Evolutionary conservation across 345 rosid genomes (phyloP), one percentile per base, ranked within the genome.

Genomic region (Populus davidiana): DNA sequence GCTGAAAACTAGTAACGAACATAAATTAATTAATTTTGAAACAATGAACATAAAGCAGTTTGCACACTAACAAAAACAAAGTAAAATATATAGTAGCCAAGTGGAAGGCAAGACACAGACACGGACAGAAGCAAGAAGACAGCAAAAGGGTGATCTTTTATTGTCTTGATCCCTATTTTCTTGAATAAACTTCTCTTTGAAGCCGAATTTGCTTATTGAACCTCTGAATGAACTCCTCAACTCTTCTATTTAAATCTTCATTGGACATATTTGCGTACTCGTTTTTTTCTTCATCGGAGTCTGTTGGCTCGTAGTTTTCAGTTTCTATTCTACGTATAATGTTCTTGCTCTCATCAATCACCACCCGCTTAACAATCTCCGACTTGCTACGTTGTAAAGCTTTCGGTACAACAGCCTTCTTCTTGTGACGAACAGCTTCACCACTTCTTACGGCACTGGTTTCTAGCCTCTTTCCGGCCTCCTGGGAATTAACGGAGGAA

Each of bases 191-290:
- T 31, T 65, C 73, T 50, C 70, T 80, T 73, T 90, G 96, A 56
- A 82, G 85, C 79, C 90, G 84, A 71, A 92, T 88, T 70, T 92
- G 86, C 79, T 75, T 85, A 73, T 89, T 91, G 82, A 86, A 89
- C 67, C 76, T 82, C 69, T 81, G 83, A 79, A 94, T 94, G 25
- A 94, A 92, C 25, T 94, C 96, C 79, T 94, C 97, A 14, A 90
- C 89, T 76, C 93, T 86, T 75, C 70, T 76, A 70, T 94, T 91
- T 71, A 92, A 69, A 70, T 94, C 98, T 71, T 92, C 96, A 64
- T 88, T 74, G 5, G 97, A 92, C 96, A 94, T 71, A 39, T 75
- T 84, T 27, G 92, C 87, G 65, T 87, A 91, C 84, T 89, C 90
- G 54, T 89, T 82, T 9, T 78, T 85, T 56, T 88, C 87, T 69